Base-by-base conservation (phyloP, 345 rosid genomes). In the Camelina sativa region DNA sequence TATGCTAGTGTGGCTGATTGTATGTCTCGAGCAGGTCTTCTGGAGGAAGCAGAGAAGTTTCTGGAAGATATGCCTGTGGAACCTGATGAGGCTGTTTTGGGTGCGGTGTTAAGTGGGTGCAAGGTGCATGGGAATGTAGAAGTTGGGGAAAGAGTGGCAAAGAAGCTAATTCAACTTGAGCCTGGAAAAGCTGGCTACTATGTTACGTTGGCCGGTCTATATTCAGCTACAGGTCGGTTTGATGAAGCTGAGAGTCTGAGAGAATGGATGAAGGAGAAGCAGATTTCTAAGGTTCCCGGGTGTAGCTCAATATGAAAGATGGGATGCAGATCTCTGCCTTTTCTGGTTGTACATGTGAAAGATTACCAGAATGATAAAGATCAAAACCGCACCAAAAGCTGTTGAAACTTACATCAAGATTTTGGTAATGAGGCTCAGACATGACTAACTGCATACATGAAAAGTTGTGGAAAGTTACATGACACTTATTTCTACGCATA, bases 71-170 rank as follows among this genome's bases (percentile, higher is more conserved):
- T 87, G 91, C 89, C 89, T 0, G 38, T 83, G 68, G 84, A 84
- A 56, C 83, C 94, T 52, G 94, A 89, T 73, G 89, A 76, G 51
- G 86, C 88, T 48, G 86, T 85, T 3, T 55, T 89, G 23, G 86
- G 84, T 62, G 89, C 87, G 1, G 48, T 89, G 23, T 71, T 89
- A 58, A 81, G 77, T 46, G 88, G 86, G 3, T 87, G 91, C 46
- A 81, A 82, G 58, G 82, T 85, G 61, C 83, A 87, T 76, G 84
- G 84, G 7, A 84, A 89, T 69, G 76, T 85, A 16, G 80, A 83
- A 77, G 83, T 85, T 5, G 91, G 89, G 55, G 91, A 80, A 76
- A 74, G 91, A 72, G 80, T 85, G 28, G 89, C 94, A 5, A 87
- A 46, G 82, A 83, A 80, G 67, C 74, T 89, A 46, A 82, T 82